Evolutionary conservation across 768 basidiomycete genomes (phyloP).

Genomic region (Pluteus cervinus): DNA sequence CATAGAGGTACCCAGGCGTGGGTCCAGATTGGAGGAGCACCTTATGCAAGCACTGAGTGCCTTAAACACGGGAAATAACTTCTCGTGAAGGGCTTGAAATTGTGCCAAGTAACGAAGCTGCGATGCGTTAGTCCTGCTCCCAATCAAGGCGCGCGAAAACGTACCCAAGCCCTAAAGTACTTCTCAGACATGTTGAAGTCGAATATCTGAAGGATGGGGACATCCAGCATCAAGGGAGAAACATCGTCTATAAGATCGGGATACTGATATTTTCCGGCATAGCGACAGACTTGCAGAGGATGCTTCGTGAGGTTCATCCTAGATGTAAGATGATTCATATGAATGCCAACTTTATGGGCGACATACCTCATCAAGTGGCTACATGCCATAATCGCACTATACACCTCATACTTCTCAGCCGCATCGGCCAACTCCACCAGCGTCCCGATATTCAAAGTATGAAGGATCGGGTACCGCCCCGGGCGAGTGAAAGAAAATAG

Average conservation of each 20-base stretch:
- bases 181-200: too few relatives aligned
- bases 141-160: too few relatives aligned
- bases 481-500: slow-evolving; percentile 23
- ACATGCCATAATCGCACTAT: slow-evolving; percentile 20
- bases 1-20: too few relatives aligned
- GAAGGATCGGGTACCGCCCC: slow-evolving; percentile 14
- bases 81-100: too few relatives aligned
- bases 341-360: slow-evolving; percentile 5
- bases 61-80: too few relatives aligned
- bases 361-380: slow-evolving; percentile 18
- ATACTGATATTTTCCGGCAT: slow-evolving; percentile 21
- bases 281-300: slow-evolving; percentile 15
- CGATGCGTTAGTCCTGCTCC: too few relatives aligned
- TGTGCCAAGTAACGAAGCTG: too few relatives aligned
- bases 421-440: slow-evolving; percentile 20
- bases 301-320: slow-evolving; percentile 8
- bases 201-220: too few relatives aligned
- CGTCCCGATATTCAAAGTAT: slow-evolving; percentile 9
- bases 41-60: too few relatives aligned
- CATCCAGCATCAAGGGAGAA: too few relatives aligned
- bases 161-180: too few relatives aligned
- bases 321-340: slow-evolving; percentile 1
- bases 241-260: slow-evolving; percentile 13
- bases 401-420: slow-evolving; percentile 26
- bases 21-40: too few relatives aligned